phyloP scores from a whole-genome alignment of 1,284 basidiomycete species.

The Cutaneotrichosporon dermatis region DNA sequence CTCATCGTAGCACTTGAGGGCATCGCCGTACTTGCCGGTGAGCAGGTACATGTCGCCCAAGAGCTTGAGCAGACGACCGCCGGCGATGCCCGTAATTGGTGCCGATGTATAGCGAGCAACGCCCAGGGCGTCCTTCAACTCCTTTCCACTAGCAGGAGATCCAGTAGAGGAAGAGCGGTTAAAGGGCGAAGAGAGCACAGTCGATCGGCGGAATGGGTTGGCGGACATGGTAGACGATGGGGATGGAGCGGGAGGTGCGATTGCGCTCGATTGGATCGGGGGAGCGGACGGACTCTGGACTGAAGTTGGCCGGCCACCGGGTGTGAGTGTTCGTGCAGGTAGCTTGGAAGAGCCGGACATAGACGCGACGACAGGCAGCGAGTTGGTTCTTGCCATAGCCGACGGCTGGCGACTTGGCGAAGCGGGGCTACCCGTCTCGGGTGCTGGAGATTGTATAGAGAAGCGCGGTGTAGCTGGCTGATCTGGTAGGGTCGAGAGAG shows the following conservation, averaged over 20 bases:
- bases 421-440: not conserved
- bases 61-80: conserved; percentile 68
- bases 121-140: conserved; percentile 1
- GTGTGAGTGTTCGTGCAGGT: conserved; percentile 32
- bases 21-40: conserved; percentile 73
- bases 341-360: not conserved
- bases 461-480: not conserved
- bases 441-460: conserved; percentile 4
- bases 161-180: conserved; percentile 28
- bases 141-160: conserved; percentile 4
- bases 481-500: conserved; percentile 26
- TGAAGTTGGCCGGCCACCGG: conserved; percentile 40
- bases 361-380: conserved; percentile 8
- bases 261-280: conserved; percentile 41
- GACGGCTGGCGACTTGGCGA: not conserved
- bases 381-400: conserved; percentile 18
- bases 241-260: conserved; percentile 24
- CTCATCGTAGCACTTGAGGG: conserved; percentile 77
- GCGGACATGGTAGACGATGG: conserved; percentile 22
- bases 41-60: conserved; percentile 83
- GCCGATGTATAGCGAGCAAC: conserved; percentile 35
- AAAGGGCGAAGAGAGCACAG: conserved; percentile 34
- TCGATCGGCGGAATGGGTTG: conserved; percentile 41
- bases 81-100: conserved; percentile 34
- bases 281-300: conserved; percentile 36